Conservation (phyloP, 352 stramenopile species). For the Pythium dissotocum region DNA sequence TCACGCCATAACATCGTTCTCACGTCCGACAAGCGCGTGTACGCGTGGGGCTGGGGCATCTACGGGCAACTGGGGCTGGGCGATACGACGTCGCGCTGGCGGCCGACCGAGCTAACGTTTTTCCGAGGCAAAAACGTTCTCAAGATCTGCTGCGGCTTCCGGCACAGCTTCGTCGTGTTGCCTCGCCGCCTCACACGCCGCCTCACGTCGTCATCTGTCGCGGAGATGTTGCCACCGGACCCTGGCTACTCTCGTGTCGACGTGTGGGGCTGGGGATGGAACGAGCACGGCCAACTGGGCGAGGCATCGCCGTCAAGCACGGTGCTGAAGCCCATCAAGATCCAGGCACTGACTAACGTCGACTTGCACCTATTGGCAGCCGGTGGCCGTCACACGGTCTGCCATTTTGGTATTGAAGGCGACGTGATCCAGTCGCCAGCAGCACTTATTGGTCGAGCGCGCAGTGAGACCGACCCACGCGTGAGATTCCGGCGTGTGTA, state of each 20-base stretch:
- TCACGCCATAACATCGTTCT: slow-evolving; percentile 43
- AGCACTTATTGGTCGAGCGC: slow-evolving; percentile 8
- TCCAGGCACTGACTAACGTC: slow-evolving; percentile 23
- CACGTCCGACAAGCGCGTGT: slow-evolving; percentile 30
- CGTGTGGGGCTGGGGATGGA: slow-evolving; percentile 48
- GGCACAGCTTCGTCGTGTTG: slow-evolving; percentile 35
- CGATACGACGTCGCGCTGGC: slow-evolving; percentile 27
- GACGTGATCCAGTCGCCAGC: slow-evolving; percentile 7
- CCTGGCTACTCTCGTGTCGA: slow-evolving; percentile 21
- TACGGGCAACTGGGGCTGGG: slow-evolving; percentile 44
- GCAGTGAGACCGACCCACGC: slow-evolving; percentile 25
- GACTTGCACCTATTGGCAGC: slow-evolving; percentile 31
- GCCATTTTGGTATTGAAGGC: slow-evolving; percentile 25
- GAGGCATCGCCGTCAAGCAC: slow-evolving; percentile 9
- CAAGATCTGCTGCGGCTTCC: slow-evolving; percentile 38
- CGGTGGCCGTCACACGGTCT: slow-evolving; percentile 41
- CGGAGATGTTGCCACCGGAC: slow-evolving; percentile 7
- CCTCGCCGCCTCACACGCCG: slow-evolving; percentile 23
- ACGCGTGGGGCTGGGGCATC: slow-evolving; percentile 44
- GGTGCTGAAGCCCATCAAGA: slow-evolving; percentile 29
- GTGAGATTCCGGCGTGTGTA: slow-evolving; percentile 18
- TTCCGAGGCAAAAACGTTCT: slow-evolving; percentile 33
- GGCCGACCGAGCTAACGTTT: slow-evolving; percentile 29
- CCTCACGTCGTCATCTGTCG: slow-evolving; percentile 23
- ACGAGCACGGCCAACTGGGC: slow-evolving; percentile 42